These are phyloP conservation scores for Cochlearia excelsa DNA, from an alignment of 345 rosid species.

Conservation along the genomic window DNA sequence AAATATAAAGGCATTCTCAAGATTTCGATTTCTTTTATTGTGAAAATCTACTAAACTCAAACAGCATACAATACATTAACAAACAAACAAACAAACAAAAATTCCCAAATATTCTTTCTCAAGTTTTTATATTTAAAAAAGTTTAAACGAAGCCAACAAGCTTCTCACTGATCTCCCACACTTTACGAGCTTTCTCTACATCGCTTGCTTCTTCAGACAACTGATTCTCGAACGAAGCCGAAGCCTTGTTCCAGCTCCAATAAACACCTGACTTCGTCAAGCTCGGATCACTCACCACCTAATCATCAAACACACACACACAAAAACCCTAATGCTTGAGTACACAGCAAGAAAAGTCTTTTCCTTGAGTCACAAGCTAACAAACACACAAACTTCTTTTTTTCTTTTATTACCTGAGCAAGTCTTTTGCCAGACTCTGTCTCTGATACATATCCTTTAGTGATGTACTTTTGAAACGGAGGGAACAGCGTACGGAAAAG, in stretches of 20 bases:
- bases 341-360: too few species aligned
- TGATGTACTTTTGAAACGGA: slow-evolving; percentile 96
- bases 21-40: too few species aligned
- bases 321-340: too few species aligned
- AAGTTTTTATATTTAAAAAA: too few species aligned
- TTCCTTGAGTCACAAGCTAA: too few species aligned
- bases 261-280: slow-evolving; percentile 91
- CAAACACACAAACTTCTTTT: too few species aligned
- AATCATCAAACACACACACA: too few species aligned
- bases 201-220: slow-evolving; percentile 92
- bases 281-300: slow-evolving; percentile 26
- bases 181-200: slow-evolving; percentile 76
- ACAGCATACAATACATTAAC: too few species aligned
- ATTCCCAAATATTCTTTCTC: too few species aligned
- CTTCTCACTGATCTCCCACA: slow-evolving; percentile 96
- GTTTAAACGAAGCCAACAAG: slow-evolving; percentile 82
- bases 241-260: slow-evolving; percentile 99
- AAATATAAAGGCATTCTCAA: too few species aligned
- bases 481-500: slow-evolving; percentile 91
- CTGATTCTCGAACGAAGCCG: slow-evolving; percentile 94
- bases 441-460: slow-evolving; percentile 93
- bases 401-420: slow-evolving; percentile 44
- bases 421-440: slow-evolving; percentile 89
- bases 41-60: too few species aligned
- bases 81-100: too few species aligned